phyloP scores from a whole-genome alignment of 768 basidiomycete genomes.

The Lentinula lateritia region DNA sequence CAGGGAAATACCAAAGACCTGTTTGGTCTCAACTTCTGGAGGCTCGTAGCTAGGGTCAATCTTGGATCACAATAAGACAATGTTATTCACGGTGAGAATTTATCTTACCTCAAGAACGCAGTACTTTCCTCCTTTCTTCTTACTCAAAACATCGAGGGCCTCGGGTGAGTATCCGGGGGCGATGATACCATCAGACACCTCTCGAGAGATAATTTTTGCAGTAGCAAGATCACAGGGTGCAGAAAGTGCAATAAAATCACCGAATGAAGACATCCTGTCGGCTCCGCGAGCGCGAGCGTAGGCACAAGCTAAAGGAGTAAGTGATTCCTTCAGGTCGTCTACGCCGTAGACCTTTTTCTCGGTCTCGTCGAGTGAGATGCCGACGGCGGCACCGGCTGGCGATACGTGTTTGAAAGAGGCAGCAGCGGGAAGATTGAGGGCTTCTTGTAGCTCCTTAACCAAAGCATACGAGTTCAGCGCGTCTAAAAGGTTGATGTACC shows the following conservation, averaged over 20 bases:
- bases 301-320: constrained; percentile 86
- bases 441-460: constrained; percentile 88
- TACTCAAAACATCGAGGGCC: constrained; percentile 84
- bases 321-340: constrained; percentile 85
- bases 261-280: constrained; percentile 99
- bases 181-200: constrained; percentile 97
- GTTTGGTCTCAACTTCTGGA: constrained; percentile 79
- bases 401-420: constrained; percentile 99
- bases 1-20: constrained; percentile 88
- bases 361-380: constrained; percentile 69
- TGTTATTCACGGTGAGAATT: background rate
- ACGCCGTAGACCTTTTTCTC: constrained; percentile 97
- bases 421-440: constrained; percentile 85
- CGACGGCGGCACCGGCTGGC: constrained; percentile 94
- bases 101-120: constrained; percentile 82
- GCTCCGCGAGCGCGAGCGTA: constrained; percentile 98
- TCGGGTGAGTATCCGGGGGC: constrained; percentile 88
- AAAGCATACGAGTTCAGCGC: constrained; percentile 96
- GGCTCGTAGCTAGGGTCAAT: constrained; percentile 86
- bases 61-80: constrained; percentile 31
- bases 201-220: constrained; percentile 95
- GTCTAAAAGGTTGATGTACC: constrained; percentile 97
- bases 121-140: constrained; percentile 99
- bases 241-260: constrained; percentile 96
- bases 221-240: constrained; percentile 91